These are phyloP conservation scores for Colletotrichum lupini DNA, from an alignment of 2,329 filamentous ascomycete species.

Conservation along the genomic window DNA sequence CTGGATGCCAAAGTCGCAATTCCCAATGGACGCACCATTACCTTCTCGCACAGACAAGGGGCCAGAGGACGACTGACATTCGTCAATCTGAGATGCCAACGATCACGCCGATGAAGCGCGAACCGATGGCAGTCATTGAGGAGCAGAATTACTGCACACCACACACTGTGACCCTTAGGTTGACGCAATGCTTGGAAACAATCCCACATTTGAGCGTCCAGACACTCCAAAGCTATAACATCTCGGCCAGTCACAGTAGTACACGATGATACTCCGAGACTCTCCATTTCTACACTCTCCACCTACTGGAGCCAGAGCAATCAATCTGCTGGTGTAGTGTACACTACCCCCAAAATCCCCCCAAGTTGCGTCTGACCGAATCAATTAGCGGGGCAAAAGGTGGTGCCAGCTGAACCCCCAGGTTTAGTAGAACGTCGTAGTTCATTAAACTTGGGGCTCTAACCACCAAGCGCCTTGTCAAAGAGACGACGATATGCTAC, in stretches of 20 bases:
- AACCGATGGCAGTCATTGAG: conserved; percentile 1
- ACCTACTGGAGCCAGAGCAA: conserved; percentile 15
- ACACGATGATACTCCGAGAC: conserved; percentile 10
- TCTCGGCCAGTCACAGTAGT: conserved; percentile 6
- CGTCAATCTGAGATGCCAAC: conserved; percentile 14
- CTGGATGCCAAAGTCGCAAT: conserved; percentile 2
- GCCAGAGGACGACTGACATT: background rate
- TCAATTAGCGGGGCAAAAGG: conserved; percentile 16
- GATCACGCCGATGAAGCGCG: background rate
- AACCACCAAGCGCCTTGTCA: conserved; percentile 12
- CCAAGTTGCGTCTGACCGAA: conserved; percentile 12
- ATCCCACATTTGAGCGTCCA: background rate
- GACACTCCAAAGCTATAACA: background rate
- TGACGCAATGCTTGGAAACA: conserved; percentile 3
- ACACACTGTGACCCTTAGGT: background rate
- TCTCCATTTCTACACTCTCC: conserved; percentile 10
- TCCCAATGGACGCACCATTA: conserved; percentile 9
- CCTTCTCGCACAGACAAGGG: conserved; percentile 19
- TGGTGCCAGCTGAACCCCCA: conserved; percentile 14
- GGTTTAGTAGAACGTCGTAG: conserved; percentile 15
- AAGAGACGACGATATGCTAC: conserved; percentile 20
- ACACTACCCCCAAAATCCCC: conserved; percentile 17
- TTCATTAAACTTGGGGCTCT: conserved; percentile 11
- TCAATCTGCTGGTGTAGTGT: conserved; percentile 19
- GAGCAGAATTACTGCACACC: background rate